Base-by-base conservation (phyloP, 2,329 filamentous ascomycete species). In the Trichoderma oligosporum region DNA sequence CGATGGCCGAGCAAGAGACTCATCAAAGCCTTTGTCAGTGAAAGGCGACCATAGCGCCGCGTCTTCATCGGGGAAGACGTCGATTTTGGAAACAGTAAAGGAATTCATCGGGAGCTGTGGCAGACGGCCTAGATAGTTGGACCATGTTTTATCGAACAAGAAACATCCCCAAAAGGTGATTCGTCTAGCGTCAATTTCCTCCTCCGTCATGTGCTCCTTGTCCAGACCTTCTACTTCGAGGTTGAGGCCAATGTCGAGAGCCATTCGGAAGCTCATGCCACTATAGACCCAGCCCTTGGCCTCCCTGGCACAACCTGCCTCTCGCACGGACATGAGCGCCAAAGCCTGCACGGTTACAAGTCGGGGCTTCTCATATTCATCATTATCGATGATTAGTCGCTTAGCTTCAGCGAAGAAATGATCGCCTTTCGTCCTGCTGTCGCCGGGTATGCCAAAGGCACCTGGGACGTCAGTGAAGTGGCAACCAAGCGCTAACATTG, bases 61-160 rank as follows among this genome's bases (percentile, higher is more conserved):
- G 64, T 99, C 94, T 70, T 97, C 94, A 51, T 85, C 82, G 0
- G 91, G 91, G 64, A 96, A 94, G 9, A 97, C 90, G 59, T 97
- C 92, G 62, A 91, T 89, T 70, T 93, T 96, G 24, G 90, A 87
- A 1, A 91, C 89, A 31, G 87, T 96, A 65, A 91, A 88, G 7
- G 89, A 88, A 27, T 85, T 84, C 39, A 84, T 86, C 0, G 90
- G 87, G 9, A 97, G 77, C 70, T 97, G 93, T 9, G 94, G 93
- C 61, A 97, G 79, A 41, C 94, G 87, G 46, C 94, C 93, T 24
- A 97, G 82, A 65, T 97, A 97, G 70, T 97, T 97, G 48, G 92
- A 96, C 92, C 93, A 97, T 71, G 91, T 96, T 79, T 97, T 97
- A 76, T 99, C 94, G 70, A 97, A 96, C n/a, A 96, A 75, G 71